Evolutionary conservation across 2,329 filamentous ascomycete genomes (phyloP), one percentile per base, ranked within the genome.

Genomic region (Chaetomiaceae sp.): DNA sequence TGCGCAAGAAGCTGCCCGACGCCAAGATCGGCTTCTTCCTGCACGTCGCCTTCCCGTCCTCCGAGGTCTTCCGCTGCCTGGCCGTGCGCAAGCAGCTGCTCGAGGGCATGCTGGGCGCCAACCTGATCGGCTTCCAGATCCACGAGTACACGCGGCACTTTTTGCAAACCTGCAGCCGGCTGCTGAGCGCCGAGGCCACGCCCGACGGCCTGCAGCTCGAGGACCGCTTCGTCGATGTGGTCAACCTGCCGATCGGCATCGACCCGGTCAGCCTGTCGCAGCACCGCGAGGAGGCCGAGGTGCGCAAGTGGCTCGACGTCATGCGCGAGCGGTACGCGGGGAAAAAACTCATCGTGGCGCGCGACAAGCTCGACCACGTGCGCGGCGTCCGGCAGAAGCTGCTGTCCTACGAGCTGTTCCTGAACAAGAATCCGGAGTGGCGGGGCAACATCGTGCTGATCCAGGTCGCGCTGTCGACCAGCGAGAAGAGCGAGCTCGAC

Each of bases 21-120:
- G 91, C 91, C 14, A 86, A 95, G 68, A 96, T 97, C 58, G 91
- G 91, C 10, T 93, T 97, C 71, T 97, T 96, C 69, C 71, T 97
- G 14, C 91, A 97, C 62, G 88, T 89, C 22, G 89, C 91, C 0
- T 97, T 97, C 65, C 91, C 91, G 0, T 96, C 91, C 0, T 96
- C 91, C 0, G 91, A 97, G 61, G 88, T 97, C 1, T 97, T 97
- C 68, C 81, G 91, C 38, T 97, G 91, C 64, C 70, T 97, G 18
- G 87, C 91, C 3, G 83, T 88, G 10, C 85, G 91, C 48, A 90
- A 86, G 56, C 79, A 95, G 65, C 76, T 97, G 9, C 76, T 97
- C 1, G 85, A 95, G 57, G 91, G 93, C 45, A 91, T 97, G 73
- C 79, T 97, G 0, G 91, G 91, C 9, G 88, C 93, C 45, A 95